phyloP scores from a whole-genome alignment of 208 protist genomes.

The Plasmodiophora brassicae region DNA sequence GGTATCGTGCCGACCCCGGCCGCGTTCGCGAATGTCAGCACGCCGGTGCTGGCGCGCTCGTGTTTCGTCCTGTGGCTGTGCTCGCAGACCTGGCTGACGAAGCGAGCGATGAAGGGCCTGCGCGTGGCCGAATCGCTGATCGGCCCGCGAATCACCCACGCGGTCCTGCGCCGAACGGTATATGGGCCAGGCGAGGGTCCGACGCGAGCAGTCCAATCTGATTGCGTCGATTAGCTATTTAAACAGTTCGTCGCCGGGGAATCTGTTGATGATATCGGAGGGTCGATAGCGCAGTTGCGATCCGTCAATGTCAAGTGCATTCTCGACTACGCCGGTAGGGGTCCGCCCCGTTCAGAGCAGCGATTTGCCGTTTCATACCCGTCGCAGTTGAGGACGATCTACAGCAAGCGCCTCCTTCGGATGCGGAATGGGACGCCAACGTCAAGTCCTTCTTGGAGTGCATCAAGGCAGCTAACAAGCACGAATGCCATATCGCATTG shows the following conservation, averaged over 20 bases:
- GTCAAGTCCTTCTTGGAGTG: neutral
- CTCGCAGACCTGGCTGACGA: neutral
- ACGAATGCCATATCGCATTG: neutral
- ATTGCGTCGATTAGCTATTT: no score
- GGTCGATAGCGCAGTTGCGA: neutral
- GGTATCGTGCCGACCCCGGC: neutral
- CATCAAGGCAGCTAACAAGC: neutral
- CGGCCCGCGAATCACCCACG: neutral
- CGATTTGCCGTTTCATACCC: neutral
- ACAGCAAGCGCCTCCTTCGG: neutral
- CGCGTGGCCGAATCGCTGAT: neutral
- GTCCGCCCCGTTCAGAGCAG: neutral
- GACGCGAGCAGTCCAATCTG: no score
- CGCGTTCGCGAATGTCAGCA: neutral
- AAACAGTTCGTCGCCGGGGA: conserved; percentile 18
- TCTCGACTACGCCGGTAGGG: conserved; percentile 7
- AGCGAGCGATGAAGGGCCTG: neutral
- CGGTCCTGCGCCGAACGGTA: neutral
- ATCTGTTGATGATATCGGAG: neutral
- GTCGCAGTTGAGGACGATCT: conserved; percentile 9
- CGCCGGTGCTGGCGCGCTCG: neutral
- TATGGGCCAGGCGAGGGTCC: no score
- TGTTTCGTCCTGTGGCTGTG: neutral
- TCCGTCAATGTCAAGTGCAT: neutral
- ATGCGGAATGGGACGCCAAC: conserved; percentile 9